Evolutionary conservation across 2,329 filamentous ascomycete genomes (phyloP), one percentile per base, ranked within the genome.

Genomic region (Mollisia scopiformis): DNA sequence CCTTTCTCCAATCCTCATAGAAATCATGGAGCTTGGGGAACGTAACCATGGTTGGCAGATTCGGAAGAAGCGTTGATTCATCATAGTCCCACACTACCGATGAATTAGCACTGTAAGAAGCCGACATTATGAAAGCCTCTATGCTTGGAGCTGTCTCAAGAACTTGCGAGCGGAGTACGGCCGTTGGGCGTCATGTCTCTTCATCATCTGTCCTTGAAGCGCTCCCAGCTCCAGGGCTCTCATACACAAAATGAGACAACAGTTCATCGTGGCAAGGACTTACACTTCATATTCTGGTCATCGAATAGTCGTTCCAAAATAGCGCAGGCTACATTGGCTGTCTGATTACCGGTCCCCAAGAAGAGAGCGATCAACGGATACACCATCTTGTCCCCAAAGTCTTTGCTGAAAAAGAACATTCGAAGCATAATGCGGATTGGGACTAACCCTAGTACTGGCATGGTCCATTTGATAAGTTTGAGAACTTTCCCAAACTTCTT

Each of bases 281-380:
- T n/a, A n/a, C n/a, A 76, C 62, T 82, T 82, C 79, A 85, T 84
- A 57, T 83, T 84, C 0, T 83, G 82, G 58, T 84, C 82, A 59
- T 84, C 77, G 54, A 85, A 87, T 0, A 88, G 73, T 4, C 84
- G 75, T 69, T 88, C 84, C 4, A 92, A 78, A 33, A 92, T 86
- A 25, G 88, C 87, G 43, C 82, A 84, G 0, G 89, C 86, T 0
- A 92, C 88, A 64, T 91, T 86, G 0, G 88, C 85, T 0, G 89
- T 89, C 68, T 90, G 87, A 66, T 92, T 92, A 1, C 89, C 68
- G 0, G 89, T 92, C 0, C 89, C 89, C 0, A 92, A 78, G 70
- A 93, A 92, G 1, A 92, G 77, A 0, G 89, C 89, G 31, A 91
- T 84, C 72, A 92, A 84, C 0, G 89, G 89, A 59, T 90, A 60